A percentile compares a stretch with the other conserved stretches of the same genome.
Conservation (phyloP, 2,329 filamentous ascomycete genomes). For the Lecanosticta acicola region DNA sequence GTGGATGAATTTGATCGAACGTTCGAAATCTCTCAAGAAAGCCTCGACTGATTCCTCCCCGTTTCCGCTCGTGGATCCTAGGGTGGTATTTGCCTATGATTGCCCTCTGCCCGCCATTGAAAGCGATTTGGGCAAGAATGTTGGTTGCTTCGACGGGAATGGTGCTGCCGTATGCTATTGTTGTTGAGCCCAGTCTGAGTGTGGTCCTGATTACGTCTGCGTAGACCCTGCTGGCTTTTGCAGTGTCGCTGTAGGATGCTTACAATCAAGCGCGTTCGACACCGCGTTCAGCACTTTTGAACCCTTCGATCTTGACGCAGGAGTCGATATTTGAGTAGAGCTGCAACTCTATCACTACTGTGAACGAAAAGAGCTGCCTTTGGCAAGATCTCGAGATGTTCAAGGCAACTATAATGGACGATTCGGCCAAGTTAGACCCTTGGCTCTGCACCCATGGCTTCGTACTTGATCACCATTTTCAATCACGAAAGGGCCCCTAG, state of each 20-base stretch:
- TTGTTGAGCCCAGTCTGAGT: slow-evolving; percentile 58
- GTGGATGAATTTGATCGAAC: slow-evolving; percentile 27
- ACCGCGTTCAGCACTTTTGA: slow-evolving; percentile 18
- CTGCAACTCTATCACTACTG: slow-evolving; percentile 12
- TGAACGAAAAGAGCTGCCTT: slow-evolving; percentile 9
- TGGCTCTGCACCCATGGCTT: background rate
- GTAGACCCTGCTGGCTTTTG: slow-evolving; percentile 35
- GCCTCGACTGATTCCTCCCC: slow-evolving; percentile 23
- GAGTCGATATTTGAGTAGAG: background rate
- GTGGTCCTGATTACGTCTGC: slow-evolving; percentile 52
- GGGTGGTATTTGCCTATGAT: slow-evolving; percentile 58
- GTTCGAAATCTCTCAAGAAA: slow-evolving; percentile 18
- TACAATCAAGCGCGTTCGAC: background rate
- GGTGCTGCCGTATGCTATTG: slow-evolving; percentile 56
- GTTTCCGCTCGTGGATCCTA: slow-evolving; percentile 38
- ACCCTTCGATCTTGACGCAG: slow-evolving; percentile 1
- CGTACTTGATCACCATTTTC: slow-evolving; percentile 5
- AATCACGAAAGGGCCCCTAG: no score
- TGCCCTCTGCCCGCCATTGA: slow-evolving; percentile 52
- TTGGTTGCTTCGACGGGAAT: slow-evolving; percentile 53
- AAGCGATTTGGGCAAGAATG: slow-evolving; percentile 52
- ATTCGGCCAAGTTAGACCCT: slow-evolving; percentile 15
- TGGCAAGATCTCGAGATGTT: slow-evolving; percentile 15
- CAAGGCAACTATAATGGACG: slow-evolving; percentile 14
- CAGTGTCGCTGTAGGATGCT: slow-evolving; percentile 48